Evolutionary conservation across 176 grass and related monocot genomes (phyloP).

Genomic region (Carex myosuroides): DNA sequence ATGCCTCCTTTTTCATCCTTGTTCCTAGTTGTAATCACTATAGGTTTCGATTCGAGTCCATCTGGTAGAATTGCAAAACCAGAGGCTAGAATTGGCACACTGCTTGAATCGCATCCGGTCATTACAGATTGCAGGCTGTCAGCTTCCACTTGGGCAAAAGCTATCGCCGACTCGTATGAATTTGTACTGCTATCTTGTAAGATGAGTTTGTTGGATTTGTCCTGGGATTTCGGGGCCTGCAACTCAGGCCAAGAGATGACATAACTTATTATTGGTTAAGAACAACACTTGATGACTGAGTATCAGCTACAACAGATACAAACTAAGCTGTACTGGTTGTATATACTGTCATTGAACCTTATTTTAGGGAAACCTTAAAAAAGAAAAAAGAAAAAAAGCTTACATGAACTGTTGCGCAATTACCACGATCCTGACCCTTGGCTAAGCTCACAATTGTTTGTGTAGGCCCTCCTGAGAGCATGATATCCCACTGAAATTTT

Average conservation of each 20-base stretch:
- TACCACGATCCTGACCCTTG: constrained; percentile 66
- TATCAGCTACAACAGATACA: background rate
- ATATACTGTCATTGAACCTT: background rate
- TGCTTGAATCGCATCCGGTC: constrained; percentile 51
- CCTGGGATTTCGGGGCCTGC: constrained; percentile 33
- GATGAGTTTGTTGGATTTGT: constrained; percentile 35
- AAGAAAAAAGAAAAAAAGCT: background rate
- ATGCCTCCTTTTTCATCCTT: background rate
- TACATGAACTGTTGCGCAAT: constrained; percentile 59
- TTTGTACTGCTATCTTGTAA: constrained; percentile 62
- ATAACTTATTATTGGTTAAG: background rate
- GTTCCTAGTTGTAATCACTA: constrained; percentile 47
- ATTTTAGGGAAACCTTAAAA: background rate
- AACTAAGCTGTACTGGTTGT: background rate
- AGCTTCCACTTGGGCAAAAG: constrained; percentile 46
- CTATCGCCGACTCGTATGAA: constrained; percentile 47
- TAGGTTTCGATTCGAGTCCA: constrained; percentile 34
- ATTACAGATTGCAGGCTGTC: constrained; percentile 38
- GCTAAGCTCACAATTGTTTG: constrained; percentile 35
- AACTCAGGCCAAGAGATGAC: background rate
- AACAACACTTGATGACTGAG: background rate
- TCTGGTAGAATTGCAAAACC: constrained; percentile 63
- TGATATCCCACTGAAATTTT: constrained; percentile 54
- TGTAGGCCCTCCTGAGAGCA: constrained; percentile 22
- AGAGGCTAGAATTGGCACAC: constrained; percentile 45